phyloP scores from a whole-genome alignment of 371 early-diverging fungal genomes.

The Mucor indicus region DNA sequence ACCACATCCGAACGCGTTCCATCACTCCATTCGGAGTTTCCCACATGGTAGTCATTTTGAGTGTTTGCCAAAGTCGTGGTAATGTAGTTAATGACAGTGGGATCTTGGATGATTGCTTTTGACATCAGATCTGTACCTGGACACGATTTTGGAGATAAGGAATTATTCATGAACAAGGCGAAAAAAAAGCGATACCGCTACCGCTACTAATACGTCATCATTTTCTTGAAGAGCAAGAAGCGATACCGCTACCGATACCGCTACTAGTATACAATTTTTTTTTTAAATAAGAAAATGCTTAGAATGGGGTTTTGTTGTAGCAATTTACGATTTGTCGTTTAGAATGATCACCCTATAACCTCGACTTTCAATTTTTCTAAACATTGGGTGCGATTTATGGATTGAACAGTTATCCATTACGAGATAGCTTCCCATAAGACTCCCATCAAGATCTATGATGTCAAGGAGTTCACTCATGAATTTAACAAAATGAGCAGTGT shows the following conservation, averaged over 20 bases:
- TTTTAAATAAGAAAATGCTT: not conserved
- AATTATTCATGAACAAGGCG: not conserved
- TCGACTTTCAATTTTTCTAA: constrained; percentile 1
- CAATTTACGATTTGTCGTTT: no score
- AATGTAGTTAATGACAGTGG: constrained; percentile 1
- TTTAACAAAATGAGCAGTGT: constrained; percentile 4
- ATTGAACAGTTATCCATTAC: constrained; percentile 2
- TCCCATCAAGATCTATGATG: not conserved
- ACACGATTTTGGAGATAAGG: not conserved
- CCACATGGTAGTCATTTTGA: constrained; percentile 4
- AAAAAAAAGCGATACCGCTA: no score
- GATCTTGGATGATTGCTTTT: constrained; percentile 3
- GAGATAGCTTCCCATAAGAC: constrained; percentile 1
- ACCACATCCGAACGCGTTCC: constrained; percentile 8
- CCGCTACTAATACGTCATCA: not conserved
- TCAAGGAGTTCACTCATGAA: constrained; percentile 9
- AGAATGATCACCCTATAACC: constrained; percentile 10
- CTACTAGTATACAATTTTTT: not conserved
- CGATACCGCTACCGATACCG: no score
- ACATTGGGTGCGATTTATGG: constrained; percentile 6
- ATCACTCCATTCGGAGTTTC: constrained; percentile 5
- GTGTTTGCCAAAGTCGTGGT: constrained; percentile 1
- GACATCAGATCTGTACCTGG: constrained; percentile 2
- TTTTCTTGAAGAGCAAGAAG: no score
- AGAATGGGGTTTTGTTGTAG: constrained; percentile 7